These are phyloP conservation scores for Umbelopsis isabellina DNA, from an alignment of 192 early-diverging fungal species.

Conservation along the genomic window DNA sequence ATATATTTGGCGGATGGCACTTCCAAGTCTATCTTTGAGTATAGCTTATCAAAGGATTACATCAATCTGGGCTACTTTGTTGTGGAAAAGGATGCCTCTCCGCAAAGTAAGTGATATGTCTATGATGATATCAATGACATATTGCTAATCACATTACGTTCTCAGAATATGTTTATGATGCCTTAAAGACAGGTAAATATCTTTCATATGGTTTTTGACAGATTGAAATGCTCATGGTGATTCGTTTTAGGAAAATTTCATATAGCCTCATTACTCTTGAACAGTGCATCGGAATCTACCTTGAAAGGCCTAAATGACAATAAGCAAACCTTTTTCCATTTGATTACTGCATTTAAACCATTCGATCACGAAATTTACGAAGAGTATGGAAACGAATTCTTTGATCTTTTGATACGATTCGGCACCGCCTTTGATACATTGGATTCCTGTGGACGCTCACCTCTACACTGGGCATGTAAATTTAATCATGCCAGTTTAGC, in stretches of 20 bases:
- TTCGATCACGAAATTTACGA: slow-evolving; percentile 41
- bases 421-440: slow-evolving; percentile 19
- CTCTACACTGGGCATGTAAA: slow-evolving; percentile 57
- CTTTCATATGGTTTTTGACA: background rate
- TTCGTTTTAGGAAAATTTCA: slow-evolving; percentile 47
- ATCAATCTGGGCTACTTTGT: slow-evolving; percentile 55
- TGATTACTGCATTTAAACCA: slow-evolving; percentile 46
- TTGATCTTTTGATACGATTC: slow-evolving; percentile 25
- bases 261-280: slow-evolving; percentile 46
- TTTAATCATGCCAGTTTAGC: slow-evolving; percentile 36
- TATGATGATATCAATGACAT: background rate
- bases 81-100: slow-evolving; percentile 43
- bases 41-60: slow-evolving; percentile 42
- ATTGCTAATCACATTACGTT: background rate
- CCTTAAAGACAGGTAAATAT: slow-evolving; percentile 37
- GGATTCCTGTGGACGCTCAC: slow-evolving; percentile 38
- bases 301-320: background rate
- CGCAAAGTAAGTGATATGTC: background rate
- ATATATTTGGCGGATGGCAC: slow-evolving; percentile 37
- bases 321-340: slow-evolving; percentile 44
- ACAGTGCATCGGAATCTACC: slow-evolving; percentile 20
- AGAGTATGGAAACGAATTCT: slow-evolving; percentile 46
- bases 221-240: background rate
- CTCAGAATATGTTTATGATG: slow-evolving; percentile 40
- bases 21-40: slow-evolving; percentile 34